Evolutionary conservation across 177 flowering plant genomes (phyloP), one percentile per base, ranked within the genome.

Genomic region (Vitis hybrid): DNA sequence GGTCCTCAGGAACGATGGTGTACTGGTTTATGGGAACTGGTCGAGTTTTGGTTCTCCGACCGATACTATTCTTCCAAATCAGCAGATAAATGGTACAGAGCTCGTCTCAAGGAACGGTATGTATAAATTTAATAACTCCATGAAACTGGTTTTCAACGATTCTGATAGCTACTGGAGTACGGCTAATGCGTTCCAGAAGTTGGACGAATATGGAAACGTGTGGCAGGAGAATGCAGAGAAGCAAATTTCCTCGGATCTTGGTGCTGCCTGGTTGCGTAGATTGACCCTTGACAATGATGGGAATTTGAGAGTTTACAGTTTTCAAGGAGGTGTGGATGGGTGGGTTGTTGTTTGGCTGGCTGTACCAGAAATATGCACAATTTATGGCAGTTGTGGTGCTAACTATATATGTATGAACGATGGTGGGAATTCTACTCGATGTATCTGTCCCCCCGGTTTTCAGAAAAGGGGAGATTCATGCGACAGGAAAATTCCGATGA

Each of bases 381-480:
- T 89, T 50, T 75, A 73, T 11, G 95, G 92, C 11, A 12, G 53
- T 0, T 90, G 95, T 49, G 91, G 92, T 5, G 79, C 78, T 0
- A 85, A 87, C 68, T 77, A 71, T 9, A 79, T 92, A 6, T 92
- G 97, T 64, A 61, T 74, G 51, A 70, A 55, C 49, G 72, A 80
- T 20, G 75, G 75, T 5, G 62, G 65, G 6, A 65, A 71, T 54
- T 3, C 78, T 0, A 68, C 71, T n/a, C 63, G 28, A 38, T 89
- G 92, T 38, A 69, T 80, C 1, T 92, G 97, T 58, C 89, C 95
- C 0, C 80, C 88, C 1, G 97, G 94, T 15, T 92, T 79, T 69
- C 62, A 5, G 11, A 19, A 11, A 20, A 49, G 1, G 11, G 20
- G 12, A 3, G 66, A 65, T 13, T 65, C 72, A 0, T 88, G 92